Percentiles rank a stretch among this genome's conserved stretches.
Conservation (phyloP, 2,329 filamentous ascomycete genomes). For the Aureobasidium sp. region DNA sequence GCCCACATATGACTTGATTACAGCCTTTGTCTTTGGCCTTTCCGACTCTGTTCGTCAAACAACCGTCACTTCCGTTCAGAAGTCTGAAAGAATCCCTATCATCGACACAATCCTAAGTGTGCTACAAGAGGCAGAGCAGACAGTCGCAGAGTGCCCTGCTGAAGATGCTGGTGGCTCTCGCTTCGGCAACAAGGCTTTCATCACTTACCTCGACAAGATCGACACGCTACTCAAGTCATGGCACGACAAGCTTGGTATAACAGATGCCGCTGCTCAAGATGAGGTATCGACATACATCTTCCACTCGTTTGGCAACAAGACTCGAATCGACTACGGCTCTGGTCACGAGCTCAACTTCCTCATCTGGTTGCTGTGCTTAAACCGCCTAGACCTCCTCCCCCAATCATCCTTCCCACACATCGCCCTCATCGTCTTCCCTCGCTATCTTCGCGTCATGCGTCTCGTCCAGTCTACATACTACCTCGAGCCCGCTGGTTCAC, state of each 20-base stretch:
- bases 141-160: conserved; percentile 64
- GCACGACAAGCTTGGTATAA: conserved; percentile 54
- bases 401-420: conserved; percentile 61
- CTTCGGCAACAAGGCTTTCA: conserved; percentile 91
- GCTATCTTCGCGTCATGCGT: conserved; percentile 83
- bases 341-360: conserved; percentile 97
- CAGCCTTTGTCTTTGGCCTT: conserved; percentile 78
- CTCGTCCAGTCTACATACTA: conserved; percentile 87
- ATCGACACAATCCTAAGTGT: conserved; percentile 59
- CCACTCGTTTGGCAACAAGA: conserved; percentile 77
- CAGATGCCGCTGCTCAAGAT: conserved; percentile 42
- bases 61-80: conserved; percentile 53
- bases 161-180: conserved; percentile 80
- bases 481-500: conserved; percentile 63
- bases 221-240: conserved; percentile 41
- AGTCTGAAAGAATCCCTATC: conserved; percentile 46
- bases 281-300: conserved; percentile 75
- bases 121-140: conserved; percentile 57
- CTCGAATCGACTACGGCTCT: conserved; percentile 90
- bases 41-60: conserved; percentile 70
- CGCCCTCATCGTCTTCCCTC: conserved; percentile 68
- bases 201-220: conserved; percentile 65
- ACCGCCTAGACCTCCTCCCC: conserved; percentile 62
- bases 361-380: conserved; percentile 91
- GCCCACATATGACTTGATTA: conserved; percentile 63